phyloP scores from a whole-genome alignment of 768 basidiomycete genomes.

The Gloeostereum incarnatum region DNA sequence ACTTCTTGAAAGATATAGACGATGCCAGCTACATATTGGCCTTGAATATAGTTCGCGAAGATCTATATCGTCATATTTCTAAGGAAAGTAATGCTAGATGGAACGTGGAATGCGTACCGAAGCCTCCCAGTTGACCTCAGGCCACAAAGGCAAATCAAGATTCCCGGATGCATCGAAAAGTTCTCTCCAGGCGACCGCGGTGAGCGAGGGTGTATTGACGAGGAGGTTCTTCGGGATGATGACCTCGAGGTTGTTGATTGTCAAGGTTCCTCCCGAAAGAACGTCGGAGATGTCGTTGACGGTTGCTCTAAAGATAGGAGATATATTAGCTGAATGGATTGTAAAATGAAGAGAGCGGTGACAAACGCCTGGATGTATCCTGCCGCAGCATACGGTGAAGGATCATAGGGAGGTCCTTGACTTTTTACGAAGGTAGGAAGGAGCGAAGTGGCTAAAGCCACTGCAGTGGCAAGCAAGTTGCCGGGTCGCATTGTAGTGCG shows the following conservation, averaged over 20 bases:
- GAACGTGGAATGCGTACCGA: constrained; percentile 15
- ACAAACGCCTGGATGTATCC: constrained; percentile 10
- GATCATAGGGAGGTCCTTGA: constrained; percentile 11
- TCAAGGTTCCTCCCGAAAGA: constrained; percentile 10
- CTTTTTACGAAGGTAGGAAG: too few relatives aligned
- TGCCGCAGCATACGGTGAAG: constrained; percentile 8
- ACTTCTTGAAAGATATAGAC: constrained; percentile 11
- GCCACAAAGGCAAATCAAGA: constrained; percentile 10
- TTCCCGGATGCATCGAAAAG: constrained; percentile 8
- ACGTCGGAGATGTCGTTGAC: constrained; percentile 10
- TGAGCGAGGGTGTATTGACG: constrained; percentile 11
- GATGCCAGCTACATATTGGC: constrained; percentile 9
- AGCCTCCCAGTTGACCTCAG: constrained; percentile 11
- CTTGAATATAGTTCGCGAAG: constrained; percentile 10
- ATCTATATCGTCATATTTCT: constrained; percentile 3
- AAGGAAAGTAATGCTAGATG: neutral
- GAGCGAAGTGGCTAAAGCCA: too few relatives aligned
- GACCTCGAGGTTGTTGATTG: constrained; percentile 6
- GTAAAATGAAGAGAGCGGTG: neutral
- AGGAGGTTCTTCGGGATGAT: constrained; percentile 10
- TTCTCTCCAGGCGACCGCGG: constrained; percentile 11
- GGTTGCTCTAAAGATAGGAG: constrained; percentile 6
- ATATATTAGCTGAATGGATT: neutral
- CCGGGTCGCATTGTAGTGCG: too few relatives aligned
- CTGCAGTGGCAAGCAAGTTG: too few relatives aligned